Base-by-base conservation (phyloP, 1,284 basidiomycete genomes). In the Rhodotorula glutinis region DNA sequence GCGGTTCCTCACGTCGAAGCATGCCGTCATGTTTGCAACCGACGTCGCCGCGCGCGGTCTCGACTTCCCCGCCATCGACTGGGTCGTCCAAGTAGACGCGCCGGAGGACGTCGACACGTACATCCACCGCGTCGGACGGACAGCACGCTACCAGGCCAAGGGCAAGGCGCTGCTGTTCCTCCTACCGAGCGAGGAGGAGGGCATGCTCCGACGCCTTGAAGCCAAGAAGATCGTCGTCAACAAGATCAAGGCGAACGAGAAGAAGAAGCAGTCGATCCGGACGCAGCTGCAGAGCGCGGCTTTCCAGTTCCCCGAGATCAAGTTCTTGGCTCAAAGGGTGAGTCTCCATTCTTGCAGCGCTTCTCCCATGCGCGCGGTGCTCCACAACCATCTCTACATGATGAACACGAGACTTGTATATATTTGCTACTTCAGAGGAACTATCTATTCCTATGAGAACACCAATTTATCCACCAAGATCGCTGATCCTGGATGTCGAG, bases 51-150 rank as follows among this genome's bases (percentile, higher is more conserved):
- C 95, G 4, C 87, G 96, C 64, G 95, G 95, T 19, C 83, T 99
- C 66, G 96, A 99, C 80, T 98, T 99, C 78, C 94, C 96, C 4
- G 86, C 90, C 0, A 88, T 99, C 33, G 92, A 97, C 79, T 98
- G 96, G 95, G 95, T 99, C 17, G 79, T 98, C 44, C 96, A 99
- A 79, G 82, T 94, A n/a, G 95, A 99, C 79, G 92, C 90, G 30
- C 95, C 95, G 0, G 95, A 98, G 79, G 94, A 98, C 76, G 91
- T 89, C n/a, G 94, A 96, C 68, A 97, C 92, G 17, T 98, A 99
- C 79, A 92, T 98, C 56, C 95, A 99, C 79, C 87, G 95, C 30
- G 95, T 98, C 2, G 95, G 95, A 1, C 84, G 95, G 60, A 99
- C 95, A 14, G 96, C 95, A 46, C 83, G 95, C 56, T 98, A 98